Evolutionary conservation across 129 eudicot genomes (phyloP).

Genomic region (Saussurea involucrata): DNA sequence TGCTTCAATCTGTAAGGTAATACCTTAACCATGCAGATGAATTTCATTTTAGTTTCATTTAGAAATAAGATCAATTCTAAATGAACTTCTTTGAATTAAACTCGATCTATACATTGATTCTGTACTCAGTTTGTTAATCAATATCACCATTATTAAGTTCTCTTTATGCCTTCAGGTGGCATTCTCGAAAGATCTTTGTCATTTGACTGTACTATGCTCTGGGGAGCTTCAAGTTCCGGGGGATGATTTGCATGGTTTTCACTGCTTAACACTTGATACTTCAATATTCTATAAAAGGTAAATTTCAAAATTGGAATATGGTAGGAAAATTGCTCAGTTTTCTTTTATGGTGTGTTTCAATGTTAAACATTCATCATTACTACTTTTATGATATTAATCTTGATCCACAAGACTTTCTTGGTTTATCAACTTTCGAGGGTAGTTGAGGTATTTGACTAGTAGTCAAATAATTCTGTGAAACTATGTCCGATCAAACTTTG

Average conservation of each 20-base stretch:
- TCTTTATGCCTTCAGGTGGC: slow-evolving; percentile 52
- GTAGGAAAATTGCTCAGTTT: neutral
- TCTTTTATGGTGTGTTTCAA: neutral
- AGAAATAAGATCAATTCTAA: neutral
- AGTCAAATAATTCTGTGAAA: neutral
- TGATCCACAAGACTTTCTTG: neutral
- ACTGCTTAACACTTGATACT: slow-evolving; percentile 76
- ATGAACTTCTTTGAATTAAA: neutral
- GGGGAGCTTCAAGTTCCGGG: slow-evolving; percentile 52
- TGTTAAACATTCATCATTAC: slow-evolving; percentile 3
- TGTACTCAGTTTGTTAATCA: neutral
- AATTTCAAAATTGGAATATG: neutral
- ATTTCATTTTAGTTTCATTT: neutral
- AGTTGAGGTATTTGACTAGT: neutral
- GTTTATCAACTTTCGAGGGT: slow-evolving; percentile 2
- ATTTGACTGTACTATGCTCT: slow-evolving; percentile 57
- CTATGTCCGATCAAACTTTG: neutral
- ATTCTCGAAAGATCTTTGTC: slow-evolving; percentile 73
- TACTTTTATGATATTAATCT: neutral
- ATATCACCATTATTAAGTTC: neutral
- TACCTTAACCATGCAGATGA: neutral
- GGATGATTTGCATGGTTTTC: slow-evolving; percentile 44
- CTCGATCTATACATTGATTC: neutral
- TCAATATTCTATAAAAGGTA: slow-evolving; percentile 84
- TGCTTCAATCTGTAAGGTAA: slow-evolving; percentile 77